A percentile compares a stretch with the other conserved stretches of the same genome.
phyloP scores from a whole-genome alignment of 176 grass and related monocot genomes.

The Panicum miliaceum region DNA sequence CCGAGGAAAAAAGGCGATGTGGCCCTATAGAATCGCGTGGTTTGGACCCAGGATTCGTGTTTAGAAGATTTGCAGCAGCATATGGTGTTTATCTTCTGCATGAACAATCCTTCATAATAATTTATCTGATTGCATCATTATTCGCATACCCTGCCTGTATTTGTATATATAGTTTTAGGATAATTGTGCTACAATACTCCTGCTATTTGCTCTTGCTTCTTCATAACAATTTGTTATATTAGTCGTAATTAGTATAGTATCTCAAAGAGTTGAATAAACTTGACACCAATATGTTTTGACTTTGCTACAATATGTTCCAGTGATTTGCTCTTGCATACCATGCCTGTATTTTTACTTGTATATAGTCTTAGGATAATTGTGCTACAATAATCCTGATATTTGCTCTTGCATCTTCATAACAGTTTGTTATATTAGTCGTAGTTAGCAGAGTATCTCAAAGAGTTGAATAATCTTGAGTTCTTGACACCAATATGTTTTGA shows the following conservation, averaged over 20 bases:
- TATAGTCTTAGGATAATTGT: background rate
- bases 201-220: background rate
- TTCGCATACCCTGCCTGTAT: background rate
- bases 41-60: too few relatives aligned
- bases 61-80: slow-evolving; percentile 25
- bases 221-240: background rate
- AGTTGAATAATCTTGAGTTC: slow-evolving; percentile 3
- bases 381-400: background rate
- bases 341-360: slow-evolving; percentile 28
- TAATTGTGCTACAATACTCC: background rate
- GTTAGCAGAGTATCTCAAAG: background rate
- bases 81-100: background rate
- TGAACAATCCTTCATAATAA: slow-evolving; percentile 13
- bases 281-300: slow-evolving; percentile 41
- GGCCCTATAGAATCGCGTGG: too few relatives aligned
- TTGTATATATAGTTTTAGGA: slow-evolving; percentile 2
- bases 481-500: slow-evolving; percentile 43
- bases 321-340: slow-evolving; percentile 61
- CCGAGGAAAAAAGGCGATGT: too few relatives aligned
- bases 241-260: background rate
- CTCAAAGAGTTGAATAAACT: slow-evolving; percentile 24
- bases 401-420: slow-evolving; percentile 2
- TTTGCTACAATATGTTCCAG: slow-evolving; percentile 51
- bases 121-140: slow-evolving; percentile 7
- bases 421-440: background rate